Evolutionary conservation across 2,329 filamentous ascomycete genomes (phyloP).

Genomic region (Nothomitra cinnamomea): DNA sequence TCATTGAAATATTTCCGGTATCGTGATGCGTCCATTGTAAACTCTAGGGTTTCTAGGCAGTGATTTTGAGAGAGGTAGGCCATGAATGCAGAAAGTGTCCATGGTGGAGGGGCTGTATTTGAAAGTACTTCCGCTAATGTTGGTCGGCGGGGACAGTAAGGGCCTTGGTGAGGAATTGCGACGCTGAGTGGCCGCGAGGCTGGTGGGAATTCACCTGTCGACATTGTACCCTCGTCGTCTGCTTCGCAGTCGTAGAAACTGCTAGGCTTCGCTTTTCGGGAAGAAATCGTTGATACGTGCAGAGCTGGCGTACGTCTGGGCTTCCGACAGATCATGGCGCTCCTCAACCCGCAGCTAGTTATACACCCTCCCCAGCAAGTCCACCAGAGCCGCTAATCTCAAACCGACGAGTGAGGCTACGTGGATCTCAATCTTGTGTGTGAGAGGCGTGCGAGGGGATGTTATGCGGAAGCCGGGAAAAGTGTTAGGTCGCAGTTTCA

Average conservation of each 20-base stretch:
- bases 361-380: neutral
- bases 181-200: slow-evolving; percentile 32
- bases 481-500: too few species aligned
- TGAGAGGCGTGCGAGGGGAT: too few species aligned
- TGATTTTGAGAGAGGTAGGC: slow-evolving; percentile 94
- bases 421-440: neutral
- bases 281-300: neutral
- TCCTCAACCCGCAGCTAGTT: neutral
- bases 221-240: slow-evolving; percentile 34
- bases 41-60: slow-evolving; percentile 89
- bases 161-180: slow-evolving; percentile 28
- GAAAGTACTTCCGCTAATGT: slow-evolving; percentile 75
- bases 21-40: slow-evolving; percentile 82
- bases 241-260: slow-evolving; percentile 25
- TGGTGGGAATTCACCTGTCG: slow-evolving; percentile 24
- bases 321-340: slow-evolving; percentile 6
- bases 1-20: slow-evolving; percentile 54
- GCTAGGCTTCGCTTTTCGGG: slow-evolving; percentile 12
- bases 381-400: neutral
- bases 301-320: neutral
- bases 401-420: neutral
- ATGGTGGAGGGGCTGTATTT: slow-evolving; percentile 72
- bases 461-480: too few species aligned
- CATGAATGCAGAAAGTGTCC: slow-evolving; percentile 85
- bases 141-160: slow-evolving; percentile 44